Evolutionary conservation across 306 rosid genomes (phyloP), one percentile per base, ranked within the genome.

Genomic region (Hylodesmum podocarpum): DNA sequence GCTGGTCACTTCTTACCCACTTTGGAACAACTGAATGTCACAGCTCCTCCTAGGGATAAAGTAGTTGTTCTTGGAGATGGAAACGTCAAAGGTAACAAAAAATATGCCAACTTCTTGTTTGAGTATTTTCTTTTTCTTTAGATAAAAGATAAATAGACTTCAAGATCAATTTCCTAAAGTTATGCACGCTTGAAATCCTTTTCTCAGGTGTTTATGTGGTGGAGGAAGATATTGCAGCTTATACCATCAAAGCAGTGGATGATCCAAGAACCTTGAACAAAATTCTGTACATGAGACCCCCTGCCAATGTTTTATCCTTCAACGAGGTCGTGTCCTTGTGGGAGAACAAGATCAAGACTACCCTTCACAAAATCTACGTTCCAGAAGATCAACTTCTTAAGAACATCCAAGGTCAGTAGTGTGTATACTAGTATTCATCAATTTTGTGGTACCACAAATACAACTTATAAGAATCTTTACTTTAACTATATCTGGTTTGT

Each of bases 241-340:
- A 74, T 14, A 81, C 85, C 41, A 81, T 81, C 4, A 83, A 83
- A 81, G 72, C 88, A 36, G 88, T 69, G 63, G 81, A 78, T 0
- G 88, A 85, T 13, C 86, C 79, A 28, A 83, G 87, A 84, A 86
- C 87, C 22, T 81, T 86, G 80, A 86, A 84, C 82, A 83, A 86
- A 72, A n/a, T 0, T 10, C 44, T 86, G 4, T 46, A 74, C 41
- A 0, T 83, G 0, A 74, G 65, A 50, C 90, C 78, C 18, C 81
- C 82, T 2, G 72, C 51, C 1, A 86, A 86, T 71, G 5, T 25
- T 66, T 33, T 86, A 75, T 18, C 80, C 28, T 81, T 83, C 80
- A 70, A 86, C 0, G 87, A 86, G 67, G 28, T 86, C 2, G 70
- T 86, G 0, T 49, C 84, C 50, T 49, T 86, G 40, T 86, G 90